Evolutionary conservation across 495 filamentous ascomycete species (phyloP).

Genomic region (Melanomma pulvis-pyrius): DNA sequence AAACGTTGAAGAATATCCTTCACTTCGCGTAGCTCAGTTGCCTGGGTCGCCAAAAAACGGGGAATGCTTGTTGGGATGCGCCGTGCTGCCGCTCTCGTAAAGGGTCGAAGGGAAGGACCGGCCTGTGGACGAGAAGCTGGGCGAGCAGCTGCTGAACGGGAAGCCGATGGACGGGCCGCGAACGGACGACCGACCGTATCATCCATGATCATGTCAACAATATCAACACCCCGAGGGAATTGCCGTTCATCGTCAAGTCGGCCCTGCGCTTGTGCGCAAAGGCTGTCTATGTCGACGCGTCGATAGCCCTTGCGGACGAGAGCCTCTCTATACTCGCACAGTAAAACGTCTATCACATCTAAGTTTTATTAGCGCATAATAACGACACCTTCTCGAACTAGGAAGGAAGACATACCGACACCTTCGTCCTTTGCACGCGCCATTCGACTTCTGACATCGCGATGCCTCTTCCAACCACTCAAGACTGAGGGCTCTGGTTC

Average conservation of each 20-base stretch:
- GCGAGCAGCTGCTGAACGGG: background rate
- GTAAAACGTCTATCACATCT: constrained; percentile 32
- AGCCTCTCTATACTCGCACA: constrained; percentile 8
- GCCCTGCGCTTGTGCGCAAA: background rate
- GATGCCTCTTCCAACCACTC: background rate
- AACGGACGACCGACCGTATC: background rate
- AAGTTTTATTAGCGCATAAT: background rate
- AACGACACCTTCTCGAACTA: background rate
- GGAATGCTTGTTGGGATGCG: background rate
- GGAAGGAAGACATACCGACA: background rate
- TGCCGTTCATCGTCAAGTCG: background rate
- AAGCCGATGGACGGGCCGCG: background rate
- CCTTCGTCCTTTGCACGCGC: background rate
- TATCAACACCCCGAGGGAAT: background rate
- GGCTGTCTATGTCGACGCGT: background rate
- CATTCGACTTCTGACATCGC: background rate
- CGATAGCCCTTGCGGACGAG: constrained; percentile 6
- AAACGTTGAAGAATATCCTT: background rate
- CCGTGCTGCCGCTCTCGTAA: background rate
- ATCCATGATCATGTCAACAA: background rate
- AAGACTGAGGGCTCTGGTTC: constrained; percentile 7
- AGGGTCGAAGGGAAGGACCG: too few species aligned
- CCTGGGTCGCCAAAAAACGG: background rate
- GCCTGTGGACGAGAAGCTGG: background rate
- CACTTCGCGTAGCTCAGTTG: background rate